These are phyloP conservation scores for Aschersonia sp. DNA, from an alignment of 2,329 filamentous ascomycete genomes.

Conservation along the genomic window DNA sequence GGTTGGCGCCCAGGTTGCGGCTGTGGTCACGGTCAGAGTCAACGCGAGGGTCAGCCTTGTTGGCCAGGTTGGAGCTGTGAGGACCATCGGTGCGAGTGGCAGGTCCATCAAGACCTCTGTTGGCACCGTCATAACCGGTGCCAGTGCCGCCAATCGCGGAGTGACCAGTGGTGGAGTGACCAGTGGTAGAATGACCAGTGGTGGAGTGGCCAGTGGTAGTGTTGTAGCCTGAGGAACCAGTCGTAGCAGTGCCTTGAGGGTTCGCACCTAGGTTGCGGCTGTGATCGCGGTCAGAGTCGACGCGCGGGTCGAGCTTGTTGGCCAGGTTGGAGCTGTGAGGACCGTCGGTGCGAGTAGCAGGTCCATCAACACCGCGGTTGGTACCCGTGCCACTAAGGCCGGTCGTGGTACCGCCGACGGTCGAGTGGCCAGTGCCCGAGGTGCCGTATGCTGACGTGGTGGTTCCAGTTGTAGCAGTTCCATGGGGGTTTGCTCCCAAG, in stretches of 20 bases:
- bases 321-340: constrained; percentile 30
- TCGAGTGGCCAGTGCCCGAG: neutral
- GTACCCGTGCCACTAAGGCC: constrained; percentile 11
- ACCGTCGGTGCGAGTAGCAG: constrained; percentile 20
- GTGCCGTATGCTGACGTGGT: neutral
- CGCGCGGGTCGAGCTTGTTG: constrained; percentile 39
- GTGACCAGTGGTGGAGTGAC: neutral
- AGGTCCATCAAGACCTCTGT: constrained; percentile 9
- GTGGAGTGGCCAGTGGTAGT: constrained; percentile 1
- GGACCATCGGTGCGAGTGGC: constrained; percentile 22
- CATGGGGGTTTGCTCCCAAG: constrained; percentile 17
- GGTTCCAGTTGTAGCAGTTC: constrained; percentile 3
- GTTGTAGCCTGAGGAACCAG: constrained; percentile 1
- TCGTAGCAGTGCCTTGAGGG: constrained; percentile 12
- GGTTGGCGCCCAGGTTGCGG: constrained; percentile 17
- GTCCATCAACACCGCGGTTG: constrained; percentile 14
- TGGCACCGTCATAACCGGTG: constrained; percentile 13
- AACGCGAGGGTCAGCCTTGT: constrained; percentile 34
- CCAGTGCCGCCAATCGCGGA: neutral
- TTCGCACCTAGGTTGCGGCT: constrained; percentile 18
- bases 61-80: constrained; percentile 26
- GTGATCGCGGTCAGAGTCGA: constrained; percentile 36
- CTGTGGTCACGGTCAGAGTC: constrained; percentile 32
- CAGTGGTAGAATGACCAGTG: constrained; percentile 4
- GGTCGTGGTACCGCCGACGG: constrained; percentile 6